Evolutionary conservation across 176 grass and related monocot genomes (phyloP), one percentile per base, ranked within the genome.

Genomic region (Aegilops bicornis): DNA sequence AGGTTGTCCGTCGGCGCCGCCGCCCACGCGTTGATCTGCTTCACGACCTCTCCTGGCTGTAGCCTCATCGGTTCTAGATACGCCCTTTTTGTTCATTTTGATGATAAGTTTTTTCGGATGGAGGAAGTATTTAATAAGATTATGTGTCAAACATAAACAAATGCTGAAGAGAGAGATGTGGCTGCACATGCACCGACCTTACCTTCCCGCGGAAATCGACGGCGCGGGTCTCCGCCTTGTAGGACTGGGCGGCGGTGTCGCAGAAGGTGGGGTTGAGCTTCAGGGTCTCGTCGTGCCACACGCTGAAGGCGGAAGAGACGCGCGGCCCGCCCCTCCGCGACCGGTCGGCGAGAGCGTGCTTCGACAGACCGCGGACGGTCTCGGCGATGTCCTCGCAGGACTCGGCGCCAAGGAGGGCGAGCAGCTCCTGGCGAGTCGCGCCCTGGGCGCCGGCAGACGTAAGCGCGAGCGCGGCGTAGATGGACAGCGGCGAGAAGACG

Each of bases 401-500:
- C 2, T 10, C 4, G 40, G 85, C 65, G 45, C 72, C 79, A 23
- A 84, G 14, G 10, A 88, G 61, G 22, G 33, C 37, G 33, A 88
- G 81, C 48, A 88, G 56, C 74, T 58, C 27, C 27, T 3, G 16
- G 27, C 11, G 47, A 17, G 74, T 77, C 2, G 1, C 0, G 15
- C 48, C 74, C 15, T 14, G 27, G 8, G 74, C 47, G 8, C 74
- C 48, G 48, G 29, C 29, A 8, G 74, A 16, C 16, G 20, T 16
- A 0, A 77, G 74, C 15, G 64, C 37, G 25, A 88, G 81, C 5
- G 68, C 50, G 10, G 65, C 73, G 54, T 69, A 35, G 50, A 88
- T 40, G 48, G 87, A 84, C 7, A 88, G 35, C 64, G 81, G 81
- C 36, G 87, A 88, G 87, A 88, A 64, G 37, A 54, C 81, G 64